These are phyloP conservation scores for Debaryomycetaceae sp. DNA, from an alignment of 1,139 yeast species.

Conservation along the genomic window DNA sequence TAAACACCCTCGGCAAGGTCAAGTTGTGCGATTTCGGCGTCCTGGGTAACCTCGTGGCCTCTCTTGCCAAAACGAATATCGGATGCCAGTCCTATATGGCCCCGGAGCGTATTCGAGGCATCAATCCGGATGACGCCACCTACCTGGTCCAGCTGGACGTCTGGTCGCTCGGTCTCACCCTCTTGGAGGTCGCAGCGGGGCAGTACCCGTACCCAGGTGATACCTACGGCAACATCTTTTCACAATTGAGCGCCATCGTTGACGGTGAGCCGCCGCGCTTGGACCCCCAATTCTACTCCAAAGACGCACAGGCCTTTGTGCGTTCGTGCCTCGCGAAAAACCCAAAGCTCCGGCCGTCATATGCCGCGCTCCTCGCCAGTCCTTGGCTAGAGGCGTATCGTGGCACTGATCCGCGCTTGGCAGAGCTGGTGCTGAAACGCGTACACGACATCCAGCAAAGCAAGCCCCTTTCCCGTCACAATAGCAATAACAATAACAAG, in stretches of 20 bases:
- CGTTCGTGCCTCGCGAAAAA: constrained; percentile 68
- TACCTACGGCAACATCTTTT: constrained; percentile 78
- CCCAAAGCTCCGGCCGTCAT: constrained; percentile 78
- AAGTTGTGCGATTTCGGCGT: constrained; percentile 97
- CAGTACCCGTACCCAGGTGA: constrained; percentile 94
- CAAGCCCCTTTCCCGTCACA: constrained; percentile 7
- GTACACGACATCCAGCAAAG: constrained; percentile 19
- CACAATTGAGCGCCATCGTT: constrained; percentile 90
- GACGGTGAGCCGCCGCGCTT: constrained; percentile 90
- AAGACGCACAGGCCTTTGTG: constrained; percentile 78
- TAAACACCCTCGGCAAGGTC: constrained; percentile 71
- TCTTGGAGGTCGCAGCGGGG: constrained; percentile 84
- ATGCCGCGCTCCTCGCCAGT: constrained; percentile 59
- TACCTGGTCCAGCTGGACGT: constrained; percentile 93
- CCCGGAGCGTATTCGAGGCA: constrained; percentile 78
- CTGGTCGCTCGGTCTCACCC: constrained; percentile 89
- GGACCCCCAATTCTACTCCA: constrained; percentile 41
- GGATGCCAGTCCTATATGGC: constrained; percentile 99
- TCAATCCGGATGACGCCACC: constrained; percentile 54
- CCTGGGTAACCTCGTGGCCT: constrained; percentile 88
- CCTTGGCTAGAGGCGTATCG: constrained; percentile 65
- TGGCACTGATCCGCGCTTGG: constrained; percentile 34
- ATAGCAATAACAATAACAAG: no score
- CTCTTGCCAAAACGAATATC: constrained; percentile 89
- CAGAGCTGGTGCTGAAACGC: constrained; percentile 23